phyloP scores from a whole-genome alignment of 768 basidiomycete genomes.

The Xerocomellus dryophilus region DNA sequence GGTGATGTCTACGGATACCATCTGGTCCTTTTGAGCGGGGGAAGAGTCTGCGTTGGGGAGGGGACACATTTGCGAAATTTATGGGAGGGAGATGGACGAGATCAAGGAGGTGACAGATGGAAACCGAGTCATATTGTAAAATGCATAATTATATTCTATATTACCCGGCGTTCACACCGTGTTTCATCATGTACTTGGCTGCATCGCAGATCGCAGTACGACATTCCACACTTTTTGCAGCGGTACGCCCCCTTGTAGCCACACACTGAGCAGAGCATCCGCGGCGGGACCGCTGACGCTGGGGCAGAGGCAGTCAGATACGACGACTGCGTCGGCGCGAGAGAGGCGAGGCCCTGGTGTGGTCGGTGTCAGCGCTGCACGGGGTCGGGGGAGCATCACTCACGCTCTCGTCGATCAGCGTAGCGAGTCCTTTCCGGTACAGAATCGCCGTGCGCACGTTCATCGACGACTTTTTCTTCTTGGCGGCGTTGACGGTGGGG shows the following conservation, averaged over 20 bases:
- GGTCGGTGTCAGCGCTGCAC: neutral
- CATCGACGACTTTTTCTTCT: constrained; percentile 79
- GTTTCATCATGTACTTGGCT: constrained; percentile 74
- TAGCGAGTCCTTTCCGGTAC: constrained; percentile 75
- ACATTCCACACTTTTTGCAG: constrained; percentile 73
- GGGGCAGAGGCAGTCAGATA: constrained; percentile 71
- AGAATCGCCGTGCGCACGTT: constrained; percentile 75
- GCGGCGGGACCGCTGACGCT: constrained; percentile 59
- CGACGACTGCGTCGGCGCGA: constrained; percentile 53
- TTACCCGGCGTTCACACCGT: constrained; percentile 70
- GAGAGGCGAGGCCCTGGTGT: constrained; percentile 53
- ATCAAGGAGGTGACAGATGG: neutral
- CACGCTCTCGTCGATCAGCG: constrained; percentile 79
- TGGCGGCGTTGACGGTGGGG: constrained; percentile 20
- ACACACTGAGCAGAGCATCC: constrained; percentile 79
- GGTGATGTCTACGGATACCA: constrained; percentile 61
- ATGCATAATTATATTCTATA: constrained; percentile 34
- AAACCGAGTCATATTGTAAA: constrained; percentile 10
- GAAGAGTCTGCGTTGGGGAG: constrained; percentile 50
- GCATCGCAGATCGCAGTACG: constrained; percentile 74
- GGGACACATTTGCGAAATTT: constrained; percentile 43
- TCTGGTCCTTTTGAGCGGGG: constrained; percentile 48
- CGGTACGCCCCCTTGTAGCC: constrained; percentile 81
- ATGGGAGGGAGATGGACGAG: neutral
- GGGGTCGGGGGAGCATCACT: constrained; percentile 27